Conservation (phyloP, 805 yeast species). For the Yarrowia phangngaensis region DNA sequence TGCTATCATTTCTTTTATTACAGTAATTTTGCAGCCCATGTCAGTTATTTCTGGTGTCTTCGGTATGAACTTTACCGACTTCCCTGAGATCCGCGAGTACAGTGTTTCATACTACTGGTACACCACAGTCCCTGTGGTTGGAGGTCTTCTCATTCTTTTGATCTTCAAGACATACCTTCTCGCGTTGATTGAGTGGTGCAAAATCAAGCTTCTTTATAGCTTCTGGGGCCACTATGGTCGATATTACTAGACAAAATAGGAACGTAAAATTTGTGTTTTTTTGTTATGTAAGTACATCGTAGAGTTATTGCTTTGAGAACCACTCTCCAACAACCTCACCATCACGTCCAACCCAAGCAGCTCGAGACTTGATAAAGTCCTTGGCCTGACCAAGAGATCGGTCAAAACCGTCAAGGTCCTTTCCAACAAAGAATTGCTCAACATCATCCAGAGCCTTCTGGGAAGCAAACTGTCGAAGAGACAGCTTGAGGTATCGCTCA, state of each 20-base stretch:
- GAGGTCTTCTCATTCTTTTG: conserved; percentile 9
- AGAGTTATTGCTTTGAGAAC: conserved; percentile 5
- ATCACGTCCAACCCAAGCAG: conserved; percentile 52
- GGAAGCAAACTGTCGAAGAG: conserved; percentile 41
- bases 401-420: conserved; percentile 54
- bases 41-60: conserved; percentile 61
- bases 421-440: conserved; percentile 44
- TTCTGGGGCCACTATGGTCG: conserved; percentile 1
- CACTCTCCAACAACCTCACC: conserved; percentile 41
- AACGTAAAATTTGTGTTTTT: too few relatives aligned
- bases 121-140: conserved; percentile 22
- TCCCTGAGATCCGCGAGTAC: conserved; percentile 41
- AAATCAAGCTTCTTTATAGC: conserved; percentile 11
- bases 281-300: background rate
- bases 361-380: conserved; percentile 51
- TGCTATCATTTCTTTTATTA: conserved; percentile 51
- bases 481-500: conserved; percentile 46
- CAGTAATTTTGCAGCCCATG: conserved; percentile 57
- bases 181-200: conserved; percentile 14
- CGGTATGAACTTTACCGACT: conserved; percentile 52
- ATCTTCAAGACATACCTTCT: conserved; percentile 13
- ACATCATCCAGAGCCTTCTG: conserved; percentile 42
- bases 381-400: conserved; percentile 54
- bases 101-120: conserved; percentile 23
- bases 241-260: background rate